These are phyloP conservation scores for Triticum urartu DNA, from an alignment of 176 grass and related monocot genomes.

Conservation along the genomic window DNA sequence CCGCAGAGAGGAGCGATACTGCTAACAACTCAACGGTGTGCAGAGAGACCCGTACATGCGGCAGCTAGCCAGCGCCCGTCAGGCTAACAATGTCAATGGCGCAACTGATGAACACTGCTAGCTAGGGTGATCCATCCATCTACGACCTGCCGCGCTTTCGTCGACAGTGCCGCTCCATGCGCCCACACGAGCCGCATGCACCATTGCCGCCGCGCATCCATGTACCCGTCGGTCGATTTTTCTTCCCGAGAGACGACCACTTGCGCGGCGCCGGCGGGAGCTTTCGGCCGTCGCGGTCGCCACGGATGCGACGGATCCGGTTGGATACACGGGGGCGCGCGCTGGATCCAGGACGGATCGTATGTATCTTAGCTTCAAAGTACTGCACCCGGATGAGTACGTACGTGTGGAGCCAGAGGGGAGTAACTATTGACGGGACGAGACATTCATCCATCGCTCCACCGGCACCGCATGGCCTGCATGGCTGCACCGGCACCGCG, in stretches of 20 bases:
- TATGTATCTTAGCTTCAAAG: not conserved
- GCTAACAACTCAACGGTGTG: too few relatives aligned
- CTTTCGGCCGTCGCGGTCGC: not conserved
- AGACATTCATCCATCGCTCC: not conserved
- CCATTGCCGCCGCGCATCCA: not conserved
- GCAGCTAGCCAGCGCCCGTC: not conserved
- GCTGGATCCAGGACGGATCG: not conserved
- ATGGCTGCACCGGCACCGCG: not conserved
- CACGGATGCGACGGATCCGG: not conserved
- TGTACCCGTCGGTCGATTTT: not conserved
- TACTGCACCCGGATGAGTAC: not conserved
- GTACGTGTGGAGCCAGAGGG: not conserved
- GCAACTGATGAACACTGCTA: not conserved
- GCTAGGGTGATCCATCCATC: not conserved
- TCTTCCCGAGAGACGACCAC: not conserved
- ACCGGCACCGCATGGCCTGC: not conserved
- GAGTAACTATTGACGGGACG: not conserved
- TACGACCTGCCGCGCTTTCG: constrained; percentile 15
- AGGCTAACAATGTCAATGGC: not conserved
- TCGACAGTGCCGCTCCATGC: not conserved
- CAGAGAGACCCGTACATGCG: not conserved
- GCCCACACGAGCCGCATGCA: not conserved
- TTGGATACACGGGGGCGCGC: not conserved
- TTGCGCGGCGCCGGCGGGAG: not conserved
- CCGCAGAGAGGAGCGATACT: not conserved